Evolutionary conservation across 1,284 basidiomycete genomes (phyloP), one percentile per base, ranked within the genome.

Genomic region (Cyathus pygmaeus): DNA sequence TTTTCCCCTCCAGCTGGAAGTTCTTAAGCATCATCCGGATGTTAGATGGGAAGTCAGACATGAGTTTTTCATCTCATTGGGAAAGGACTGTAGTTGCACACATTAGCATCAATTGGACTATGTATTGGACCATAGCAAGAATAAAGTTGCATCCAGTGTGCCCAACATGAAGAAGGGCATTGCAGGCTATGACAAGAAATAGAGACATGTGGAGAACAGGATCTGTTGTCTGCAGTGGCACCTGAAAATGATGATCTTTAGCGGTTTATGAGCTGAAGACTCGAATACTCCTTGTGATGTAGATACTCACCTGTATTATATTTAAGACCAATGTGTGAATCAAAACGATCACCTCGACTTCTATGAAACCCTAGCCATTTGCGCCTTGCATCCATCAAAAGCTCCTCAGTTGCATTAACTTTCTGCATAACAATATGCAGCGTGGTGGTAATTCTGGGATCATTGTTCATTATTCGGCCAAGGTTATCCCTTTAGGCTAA

Each of bases 211-310:
- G 66, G 15, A 71, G 26, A 50, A 71, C 53, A n/a, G 68, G 62
- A 31, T 63, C 53, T n/a, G 59, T 53, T 19, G 33, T 19, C 23
- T 26, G 4, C 19, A 71, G 56, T 15, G 60, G 56, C 5, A 56
- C n/a, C 23, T 47, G 17, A 56, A 66, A 70, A 44, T 69, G 65
- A 51, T 69, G 65, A 19, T 30, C 70, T 71, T 41, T 24, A 42
- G 33, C 17, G 17, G 17, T 17, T 36, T 36, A 17, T 36, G 9
- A 36, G 33, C 7, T 36, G 33, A 36, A 36, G 33, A 36, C 33
- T 36, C 7, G 33, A 17, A 36, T 17, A 36, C 7, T 36, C n/a
- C n/a, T n/a, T n/a, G n/a, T n/a, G n/a, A 36, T 36, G 9, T 36
- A 9, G 7, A 36, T 36, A 17, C 33, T 36, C 17, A 36, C 33